Evolutionary conservation across 495 filamentous ascomycete species (phyloP), one percentile per base, ranked within the genome.

Genomic region (Podospora australis): DNA sequence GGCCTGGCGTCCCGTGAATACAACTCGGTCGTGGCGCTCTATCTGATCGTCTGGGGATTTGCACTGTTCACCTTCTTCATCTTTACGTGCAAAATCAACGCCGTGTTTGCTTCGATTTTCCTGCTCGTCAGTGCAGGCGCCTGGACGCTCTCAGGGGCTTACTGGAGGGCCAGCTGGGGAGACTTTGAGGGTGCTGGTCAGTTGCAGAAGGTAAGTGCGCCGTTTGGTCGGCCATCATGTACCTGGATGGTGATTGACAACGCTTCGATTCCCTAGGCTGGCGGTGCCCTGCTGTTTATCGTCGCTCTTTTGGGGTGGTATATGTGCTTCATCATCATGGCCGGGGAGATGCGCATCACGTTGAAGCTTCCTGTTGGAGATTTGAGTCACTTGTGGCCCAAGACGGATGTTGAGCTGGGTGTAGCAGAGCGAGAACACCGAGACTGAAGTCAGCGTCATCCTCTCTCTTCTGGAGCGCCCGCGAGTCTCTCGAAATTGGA

Each of bases 31-130:
- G 54, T 79, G 9, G 75, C 63, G 1, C 46, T 79, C 19, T 77
- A 78, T 48, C 65, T 78, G 3, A 64, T 78, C 19, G 71, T 77
- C 2, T 78, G 74, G 77, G 77, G 77, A 0, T 80, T 78, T 39
- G 74, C 74, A 20, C 55, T 78, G 13, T 75, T 77, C 42, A 79
- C 75, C 1, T 78, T 76, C 52, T 78, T 73, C 57, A 60, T 78
- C 39, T 79, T 80, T 44, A 77, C 75, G 0, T 59, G 70, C 11
- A 73, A 73, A 61, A 77, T 76, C 40, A 79, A 80, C 55, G 54
- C 58, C 13, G 71, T 79, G 2, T 78, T 79, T 50, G 74, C 77
- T 1, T 23, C 57, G 2, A 78, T 80, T 49, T 79, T 80, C 46
- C 53, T 73, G 28, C 67, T 70, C 32, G 73, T 76, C 32, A 77